phyloP scores from a whole-genome alignment of 345 rosid genomes.

The Euphorbia pulcherrima region DNA sequence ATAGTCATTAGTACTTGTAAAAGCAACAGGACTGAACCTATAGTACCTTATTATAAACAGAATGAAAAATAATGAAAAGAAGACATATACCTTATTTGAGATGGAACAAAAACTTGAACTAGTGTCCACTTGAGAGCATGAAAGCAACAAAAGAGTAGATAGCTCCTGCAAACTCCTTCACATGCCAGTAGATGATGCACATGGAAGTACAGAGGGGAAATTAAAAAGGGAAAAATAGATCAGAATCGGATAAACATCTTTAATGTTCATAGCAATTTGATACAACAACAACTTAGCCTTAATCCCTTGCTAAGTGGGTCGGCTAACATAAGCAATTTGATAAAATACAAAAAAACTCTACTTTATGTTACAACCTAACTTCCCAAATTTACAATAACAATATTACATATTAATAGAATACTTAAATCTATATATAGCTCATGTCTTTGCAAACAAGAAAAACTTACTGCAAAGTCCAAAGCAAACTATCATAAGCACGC shows the following conservation, averaged over 20 bases:
- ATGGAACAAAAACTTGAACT: conserved; percentile 31
- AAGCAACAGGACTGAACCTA: not conserved
- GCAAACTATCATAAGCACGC: conserved; percentile 73
- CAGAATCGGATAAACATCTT: not conserved
- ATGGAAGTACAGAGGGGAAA: conserved; percentile 12
- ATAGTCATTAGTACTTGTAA: not conserved
- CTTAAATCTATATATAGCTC: not conserved
- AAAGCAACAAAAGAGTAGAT: conserved; percentile 38
- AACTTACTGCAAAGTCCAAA: conserved; percentile 85
- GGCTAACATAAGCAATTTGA: not conserved
- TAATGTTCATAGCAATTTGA: not conserved
- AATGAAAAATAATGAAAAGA: not conserved
- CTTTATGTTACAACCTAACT: not conserved
- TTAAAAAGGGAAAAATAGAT: not conserved
- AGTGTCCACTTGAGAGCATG: conserved; percentile 37
- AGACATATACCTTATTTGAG: conserved; percentile 35
- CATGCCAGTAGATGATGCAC: conserved; percentile 20
- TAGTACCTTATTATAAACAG: not conserved
- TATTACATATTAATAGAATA: not conserved
- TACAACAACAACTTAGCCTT: too few species aligned
- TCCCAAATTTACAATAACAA: conserved; percentile 2
- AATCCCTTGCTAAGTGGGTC: too few species aligned
- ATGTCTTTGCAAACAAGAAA: conserved; percentile 10
- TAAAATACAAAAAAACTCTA: not conserved
- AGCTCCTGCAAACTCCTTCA: conserved; percentile 84